These are phyloP conservation scores for Nannizzia gypsea DNA, from an alignment of 2,329 filamentous ascomycete species.

Conservation along the genomic window DNA sequence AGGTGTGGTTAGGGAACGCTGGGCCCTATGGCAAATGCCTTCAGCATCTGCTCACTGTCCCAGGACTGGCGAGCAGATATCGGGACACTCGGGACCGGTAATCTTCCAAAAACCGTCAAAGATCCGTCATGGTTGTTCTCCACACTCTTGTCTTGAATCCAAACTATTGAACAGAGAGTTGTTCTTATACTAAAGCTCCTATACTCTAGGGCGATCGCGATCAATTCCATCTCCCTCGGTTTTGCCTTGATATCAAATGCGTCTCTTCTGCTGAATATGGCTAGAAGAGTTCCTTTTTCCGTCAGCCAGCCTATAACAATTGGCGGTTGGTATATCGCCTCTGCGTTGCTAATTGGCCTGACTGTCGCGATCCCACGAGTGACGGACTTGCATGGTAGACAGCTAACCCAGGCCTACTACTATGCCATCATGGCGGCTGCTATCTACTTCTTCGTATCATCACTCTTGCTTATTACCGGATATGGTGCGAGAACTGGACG, in stretches of 20 bases:
- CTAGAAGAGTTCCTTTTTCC: conserved; percentile 41
- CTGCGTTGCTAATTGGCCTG: conserved; percentile 43
- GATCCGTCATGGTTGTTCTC: conserved; percentile 42
- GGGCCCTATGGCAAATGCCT: conserved; percentile 44
- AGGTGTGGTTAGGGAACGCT: conserved; percentile 33
- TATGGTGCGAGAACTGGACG: conserved; percentile 43
- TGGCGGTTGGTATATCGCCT: conserved; percentile 46
- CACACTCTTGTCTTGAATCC: background rate
- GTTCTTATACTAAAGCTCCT: background rate
- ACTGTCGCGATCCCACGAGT: conserved; percentile 36
- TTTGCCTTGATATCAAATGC: conserved; percentile 45
- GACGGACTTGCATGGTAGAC: conserved; percentile 32
- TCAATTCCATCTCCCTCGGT: conserved; percentile 46
- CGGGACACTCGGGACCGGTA: conserved; percentile 35
- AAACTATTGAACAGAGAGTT: background rate
- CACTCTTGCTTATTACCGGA: conserved; percentile 44
- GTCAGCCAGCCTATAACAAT: conserved; percentile 50
- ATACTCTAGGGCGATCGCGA: conserved; percentile 36
- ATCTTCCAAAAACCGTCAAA: conserved; percentile 33
- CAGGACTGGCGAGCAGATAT: conserved; percentile 45
- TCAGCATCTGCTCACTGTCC: conserved; percentile 45
- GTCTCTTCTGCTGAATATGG: conserved; percentile 49
- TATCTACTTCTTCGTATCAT: conserved; percentile 45
- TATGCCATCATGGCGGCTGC: conserved; percentile 48
- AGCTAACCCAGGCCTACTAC: conserved; percentile 47